Evolutionary conservation across 495 filamentous ascomycete species (phyloP).

Genomic region (Aspergillus funiculosus): DNA sequence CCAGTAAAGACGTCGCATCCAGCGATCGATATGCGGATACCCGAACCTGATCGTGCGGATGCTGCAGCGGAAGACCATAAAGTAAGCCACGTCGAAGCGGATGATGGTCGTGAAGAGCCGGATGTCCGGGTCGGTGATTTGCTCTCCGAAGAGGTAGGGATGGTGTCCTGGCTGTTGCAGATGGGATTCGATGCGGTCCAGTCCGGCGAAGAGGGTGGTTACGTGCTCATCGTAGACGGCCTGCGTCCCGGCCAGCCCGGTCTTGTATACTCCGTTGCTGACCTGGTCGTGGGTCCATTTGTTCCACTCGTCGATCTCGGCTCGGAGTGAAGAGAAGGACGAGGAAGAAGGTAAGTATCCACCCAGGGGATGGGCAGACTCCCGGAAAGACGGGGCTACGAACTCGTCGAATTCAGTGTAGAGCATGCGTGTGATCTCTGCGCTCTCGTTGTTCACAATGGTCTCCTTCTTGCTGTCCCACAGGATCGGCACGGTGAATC

Average conservation of each 20-base stretch:
- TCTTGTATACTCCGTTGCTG: conserved; percentile 70
- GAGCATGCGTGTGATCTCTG: conserved; percentile 71
- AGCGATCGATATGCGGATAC: conserved; percentile 63
- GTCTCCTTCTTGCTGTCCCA: conserved; percentile 68
- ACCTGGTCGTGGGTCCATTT: conserved; percentile 60
- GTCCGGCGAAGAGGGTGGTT: conserved; percentile 52
- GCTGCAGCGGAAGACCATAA: conserved; percentile 68
- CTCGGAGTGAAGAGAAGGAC: conserved; percentile 51
- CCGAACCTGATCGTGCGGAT: conserved; percentile 62
- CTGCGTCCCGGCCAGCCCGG: conserved; percentile 60
- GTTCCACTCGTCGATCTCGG: conserved; percentile 57
- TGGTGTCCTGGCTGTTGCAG: conserved; percentile 42
- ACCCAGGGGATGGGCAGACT: conserved; percentile 39
- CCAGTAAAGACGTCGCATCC: conserved; percentile 70
- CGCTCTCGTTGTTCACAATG: conserved; percentile 81
- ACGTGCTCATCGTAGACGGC: conserved; percentile 58
- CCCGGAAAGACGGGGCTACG: conserved; percentile 50
- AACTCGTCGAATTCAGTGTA: conserved; percentile 56
- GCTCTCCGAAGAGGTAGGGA: conserved; percentile 58
- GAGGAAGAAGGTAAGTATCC: conserved; percentile 40
- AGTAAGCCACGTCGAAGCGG: conserved; percentile 63
- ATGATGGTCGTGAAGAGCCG: conserved; percentile 59
- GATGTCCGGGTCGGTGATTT: conserved; percentile 64
- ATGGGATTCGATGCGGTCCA: conserved; percentile 59
- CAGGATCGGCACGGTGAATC: conserved; percentile 74